phyloP scores from a whole-genome alignment of 23 red algal genomes.

The Cyanidioschyzon merolae region DNA sequence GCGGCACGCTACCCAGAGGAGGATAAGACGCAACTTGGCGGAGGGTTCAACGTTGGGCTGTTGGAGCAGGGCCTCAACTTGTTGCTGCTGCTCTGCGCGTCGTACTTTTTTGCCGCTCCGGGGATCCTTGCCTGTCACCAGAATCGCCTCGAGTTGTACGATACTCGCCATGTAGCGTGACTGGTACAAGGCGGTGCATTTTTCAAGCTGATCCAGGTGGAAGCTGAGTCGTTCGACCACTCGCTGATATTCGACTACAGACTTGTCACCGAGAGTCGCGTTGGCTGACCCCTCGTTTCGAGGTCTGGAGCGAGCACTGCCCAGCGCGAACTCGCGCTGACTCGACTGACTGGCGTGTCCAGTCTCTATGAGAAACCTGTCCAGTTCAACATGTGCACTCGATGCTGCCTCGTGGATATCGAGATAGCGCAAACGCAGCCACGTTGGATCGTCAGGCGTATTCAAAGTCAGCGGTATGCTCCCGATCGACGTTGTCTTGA shows the following conservation, averaged over 20 bases:
- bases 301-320: neutral
- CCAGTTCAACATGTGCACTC: neutral
- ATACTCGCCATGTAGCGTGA: neutral
- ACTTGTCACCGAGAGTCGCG: neutral
- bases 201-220: constrained; percentile 5
- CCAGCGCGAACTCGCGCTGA: neutral
- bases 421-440: constrained; percentile 1
- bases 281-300: neutral
- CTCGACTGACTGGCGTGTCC: neutral
- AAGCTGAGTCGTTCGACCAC: constrained; percentile 6
- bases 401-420: neutral
- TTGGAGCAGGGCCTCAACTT: neutral
- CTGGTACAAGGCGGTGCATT: constrained; percentile 6
- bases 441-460: constrained; percentile 10
- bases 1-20: constrained; percentile 2
- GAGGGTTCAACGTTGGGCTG: neutral
- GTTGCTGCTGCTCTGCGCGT: neutral
- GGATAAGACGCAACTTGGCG: neutral
- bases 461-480: neutral
- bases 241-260: neutral
- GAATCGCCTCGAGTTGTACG: neutral
- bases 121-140: neutral
- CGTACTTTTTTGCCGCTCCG: neutral
- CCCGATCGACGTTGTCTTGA: neutral
- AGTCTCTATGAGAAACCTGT: neutral